Base-by-base conservation (phyloP, 1,139 yeast genomes). In the Blastobotrys persicus region DNA sequence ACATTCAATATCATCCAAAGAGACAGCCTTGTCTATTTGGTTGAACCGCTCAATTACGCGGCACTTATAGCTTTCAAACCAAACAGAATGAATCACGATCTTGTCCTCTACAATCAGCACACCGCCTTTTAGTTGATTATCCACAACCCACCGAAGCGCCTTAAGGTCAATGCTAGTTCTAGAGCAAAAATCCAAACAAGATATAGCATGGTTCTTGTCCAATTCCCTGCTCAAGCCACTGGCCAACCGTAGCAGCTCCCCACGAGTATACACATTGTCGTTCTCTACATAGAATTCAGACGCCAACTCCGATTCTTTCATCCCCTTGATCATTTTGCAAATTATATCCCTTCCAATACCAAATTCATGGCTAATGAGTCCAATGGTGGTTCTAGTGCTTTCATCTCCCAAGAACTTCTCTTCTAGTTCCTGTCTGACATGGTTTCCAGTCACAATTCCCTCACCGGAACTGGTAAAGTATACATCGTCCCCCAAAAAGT, bases 361-460 rank as follows among this genome's bases (percentile, higher is more conserved):
- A 16, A 56, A 34, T 13, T 54, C 49, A 0, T 55, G 48, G 5
- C 55, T 42, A 7, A 58, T 32, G 23, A 58, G 42, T 3, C 60
- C 53, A 9, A 55, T 26, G 7, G 53, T 56, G 12, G 59, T 56
- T 35, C 57, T 44, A 33, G 58, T 60, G 12, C 31, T 33, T 9
- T 57, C 58, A 3, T 49, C 38, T 7, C 40, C 44, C 4, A 9
- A 20, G 4, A 59, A 47, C 13, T 51, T 51, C 4, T 49, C 47
- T 13, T 44, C 44, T 16, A 60, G 45, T 31, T 57, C 57, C 13
- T 23, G 11, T 44, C 49, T 50, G 4, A 55, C 57, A 17, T 56
- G 55, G 5, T 35, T 39, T 11, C 50, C 47, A 4, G 61, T 59
- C 12, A 59, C 55, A 13, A 58, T 53, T 4, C 53, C 56, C 17